Conservation (phyloP, 202 grass and related monocot genomes). For the Zoysia matrella region DNA sequence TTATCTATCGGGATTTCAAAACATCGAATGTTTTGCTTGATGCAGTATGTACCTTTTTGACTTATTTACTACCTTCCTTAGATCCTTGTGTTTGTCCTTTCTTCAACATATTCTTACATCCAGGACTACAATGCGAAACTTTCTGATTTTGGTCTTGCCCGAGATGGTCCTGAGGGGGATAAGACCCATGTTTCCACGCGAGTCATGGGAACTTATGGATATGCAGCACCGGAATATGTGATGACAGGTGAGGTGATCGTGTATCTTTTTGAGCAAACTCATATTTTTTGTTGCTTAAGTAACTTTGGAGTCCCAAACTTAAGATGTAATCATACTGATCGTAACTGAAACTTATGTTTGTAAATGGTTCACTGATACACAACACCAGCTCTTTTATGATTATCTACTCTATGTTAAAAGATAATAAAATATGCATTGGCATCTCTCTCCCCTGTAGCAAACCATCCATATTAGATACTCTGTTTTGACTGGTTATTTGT, state of each 20-base stretch:
- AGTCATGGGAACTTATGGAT: too few relatives aligned
- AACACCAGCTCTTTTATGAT: not conserved
- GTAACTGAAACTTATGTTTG: not conserved
- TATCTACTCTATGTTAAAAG: conserved; percentile 19
- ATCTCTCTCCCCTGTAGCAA: not conserved
- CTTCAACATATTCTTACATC: too few relatives aligned
- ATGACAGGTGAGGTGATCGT: conserved; percentile 56
- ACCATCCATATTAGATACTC: not conserved
- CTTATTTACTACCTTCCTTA: too few relatives aligned
- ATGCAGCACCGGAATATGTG: too few relatives aligned
- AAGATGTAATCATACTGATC: not conserved
- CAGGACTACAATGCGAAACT: too few relatives aligned
- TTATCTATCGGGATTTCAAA: too few relatives aligned
- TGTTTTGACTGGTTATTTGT: conserved; percentile 13
- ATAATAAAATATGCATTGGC: not conserved
- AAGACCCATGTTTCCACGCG: too few relatives aligned
- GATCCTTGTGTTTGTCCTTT: too few relatives aligned
- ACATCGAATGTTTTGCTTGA: too few relatives aligned
- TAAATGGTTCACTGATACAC: not conserved
- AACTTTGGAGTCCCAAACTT: conserved; percentile 3
- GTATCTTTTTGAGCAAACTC: not conserved
- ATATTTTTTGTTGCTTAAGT: not conserved
- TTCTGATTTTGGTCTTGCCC: too few relatives aligned
- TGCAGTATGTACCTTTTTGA: too few relatives aligned
- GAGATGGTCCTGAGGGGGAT: too few relatives aligned